Evolutionary conservation across 163 green algal genomes (phyloP), one percentile per base, ranked within the genome.

Genomic region (Trebouxiophyceae sp.): DNA sequence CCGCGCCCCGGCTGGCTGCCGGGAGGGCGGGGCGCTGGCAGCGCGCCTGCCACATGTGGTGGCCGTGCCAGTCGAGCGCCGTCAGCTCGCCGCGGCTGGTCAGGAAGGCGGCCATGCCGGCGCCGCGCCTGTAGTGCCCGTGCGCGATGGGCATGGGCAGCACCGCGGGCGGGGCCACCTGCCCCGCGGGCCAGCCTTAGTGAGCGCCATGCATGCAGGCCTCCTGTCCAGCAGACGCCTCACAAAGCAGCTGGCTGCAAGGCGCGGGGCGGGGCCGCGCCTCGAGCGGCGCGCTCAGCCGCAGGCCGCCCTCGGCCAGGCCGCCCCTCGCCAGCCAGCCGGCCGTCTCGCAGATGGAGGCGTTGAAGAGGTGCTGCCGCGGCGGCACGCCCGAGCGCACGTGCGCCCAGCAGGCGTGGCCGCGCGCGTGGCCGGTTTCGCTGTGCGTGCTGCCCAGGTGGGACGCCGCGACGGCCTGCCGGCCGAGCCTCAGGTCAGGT

Each of bases 31-130:
- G 8, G 39, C 8, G 39, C 8, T 50, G 8, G 39, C 39, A 8
- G 45, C 70, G 44, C 72, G 86, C 78, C 81, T 89, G 72, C 83
- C 83, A 95, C 22, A 84, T 44, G 57, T 76, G 68, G 4, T 80
- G 59, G 0, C 87, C 91, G 12, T 60, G 50, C 0, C 62, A 57
- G 60, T 80, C 72, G 45, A 91, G 81, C 4, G 82, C 84, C 0
- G 85, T 94, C 23, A 97, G 61, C 65, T 95, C 86, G 1, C 93
- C 93, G 33, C 81, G 77, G 68, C 75, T 91, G 76, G 84, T 95
- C 6, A 95, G 67, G 66, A 95, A 92, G 1, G 92, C 75, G 0
- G 84, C 67, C 32, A 93, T 66, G 55, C 80, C 79, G 45, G 74
- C 58, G 33, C 84, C 72, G 1, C 62, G 60, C 27, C 76, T 61